A percentile compares a stretch with the other conserved stretches of the same genome.
phyloP scores from a whole-genome alignment of 2,329 filamentous ascomycete genomes.

The Albifimbria verrucaria region DNA sequence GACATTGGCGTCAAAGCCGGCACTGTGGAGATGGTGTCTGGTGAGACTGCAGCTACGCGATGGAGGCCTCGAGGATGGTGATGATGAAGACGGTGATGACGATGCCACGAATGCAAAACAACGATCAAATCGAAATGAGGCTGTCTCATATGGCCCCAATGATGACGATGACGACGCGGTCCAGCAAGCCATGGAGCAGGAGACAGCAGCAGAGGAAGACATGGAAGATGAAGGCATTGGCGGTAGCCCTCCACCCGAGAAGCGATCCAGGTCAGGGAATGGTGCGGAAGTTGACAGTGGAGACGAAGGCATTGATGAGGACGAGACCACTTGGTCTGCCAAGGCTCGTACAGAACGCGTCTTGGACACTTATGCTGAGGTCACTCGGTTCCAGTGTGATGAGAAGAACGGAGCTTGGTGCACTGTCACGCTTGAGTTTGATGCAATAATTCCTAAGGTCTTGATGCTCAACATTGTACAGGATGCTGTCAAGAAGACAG shows the following conservation, averaged over 20 bases:
- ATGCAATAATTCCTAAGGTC: slow-evolving; percentile 77
- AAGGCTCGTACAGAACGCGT: slow-evolving; percentile 61
- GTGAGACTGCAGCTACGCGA: slow-evolving; percentile 22
- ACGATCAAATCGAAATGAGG: slow-evolving; percentile 73
- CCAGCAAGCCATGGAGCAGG: slow-evolving; percentile 58
- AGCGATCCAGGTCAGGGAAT: slow-evolving; percentile 17
- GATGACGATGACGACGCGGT: slow-evolving; percentile 87
- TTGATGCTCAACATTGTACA: slow-evolving; percentile 92
- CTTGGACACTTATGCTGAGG: slow-evolving; percentile 59
- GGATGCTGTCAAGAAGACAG: slow-evolving; percentile 69
- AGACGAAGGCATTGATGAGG: slow-evolving; percentile 33
- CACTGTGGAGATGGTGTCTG: slow-evolving; percentile 47
- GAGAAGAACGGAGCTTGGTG: slow-evolving; percentile 70
- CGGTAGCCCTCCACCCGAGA: slow-evolving; percentile 41
- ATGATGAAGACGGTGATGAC: slow-evolving; percentile 69
- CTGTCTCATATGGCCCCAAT: slow-evolving; percentile 85
- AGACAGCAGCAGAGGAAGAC: slow-evolving; percentile 53
- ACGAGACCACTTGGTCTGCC: slow-evolving; percentile 34
- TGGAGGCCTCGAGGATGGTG: slow-evolving; percentile 40
- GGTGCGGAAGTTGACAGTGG: slow-evolving; percentile 35
- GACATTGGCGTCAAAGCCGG: slow-evolving; percentile 61
- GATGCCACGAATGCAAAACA: slow-evolving; percentile 74
- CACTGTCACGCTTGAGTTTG: slow-evolving; percentile 79
- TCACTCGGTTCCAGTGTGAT: slow-evolving; percentile 79
- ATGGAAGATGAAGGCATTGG: slow-evolving; percentile 51